Evolutionary conservation across 176 grass and related monocot genomes (phyloP).

Genomic region (Oryza coarctata): DNA sequence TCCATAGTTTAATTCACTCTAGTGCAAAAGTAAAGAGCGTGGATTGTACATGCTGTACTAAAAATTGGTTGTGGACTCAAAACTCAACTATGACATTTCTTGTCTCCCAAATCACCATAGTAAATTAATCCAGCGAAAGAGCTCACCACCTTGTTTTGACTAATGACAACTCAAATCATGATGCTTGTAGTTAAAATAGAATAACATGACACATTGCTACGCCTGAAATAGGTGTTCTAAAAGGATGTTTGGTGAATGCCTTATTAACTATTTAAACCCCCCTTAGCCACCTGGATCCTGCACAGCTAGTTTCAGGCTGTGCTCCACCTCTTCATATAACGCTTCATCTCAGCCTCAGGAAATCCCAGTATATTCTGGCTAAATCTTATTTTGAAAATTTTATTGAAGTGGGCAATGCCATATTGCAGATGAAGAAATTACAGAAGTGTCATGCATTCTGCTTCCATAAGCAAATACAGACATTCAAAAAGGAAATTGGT

Average conservation of each 20-base stretch:
- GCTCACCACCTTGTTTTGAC: slow-evolving; percentile 2
- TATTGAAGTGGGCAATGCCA: background rate
- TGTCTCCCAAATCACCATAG: background rate
- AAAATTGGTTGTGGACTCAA: background rate
- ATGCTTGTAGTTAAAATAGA: background rate
- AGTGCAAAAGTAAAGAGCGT: background rate
- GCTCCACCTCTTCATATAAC: background rate
- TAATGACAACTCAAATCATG: slow-evolving; percentile 1
- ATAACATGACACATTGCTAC: background rate
- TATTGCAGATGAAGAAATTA: background rate
- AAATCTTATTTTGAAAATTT: background rate
- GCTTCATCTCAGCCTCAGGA: background rate
- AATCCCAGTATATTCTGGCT: background rate
- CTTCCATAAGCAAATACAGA: background rate
- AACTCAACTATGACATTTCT: background rate
- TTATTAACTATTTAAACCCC: background rate
- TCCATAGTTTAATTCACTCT: background rate
- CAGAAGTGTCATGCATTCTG: background rate
- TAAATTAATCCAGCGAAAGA: background rate
- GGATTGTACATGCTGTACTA: background rate
- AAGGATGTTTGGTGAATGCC: background rate
- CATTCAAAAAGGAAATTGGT: background rate
- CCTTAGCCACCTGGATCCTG: background rate
- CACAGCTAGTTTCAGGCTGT: background rate
- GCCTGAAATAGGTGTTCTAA: background rate